Base-by-base conservation (phyloP, 495 filamentous ascomycete genomes). In the Aspergillus ellipticus region DNA sequence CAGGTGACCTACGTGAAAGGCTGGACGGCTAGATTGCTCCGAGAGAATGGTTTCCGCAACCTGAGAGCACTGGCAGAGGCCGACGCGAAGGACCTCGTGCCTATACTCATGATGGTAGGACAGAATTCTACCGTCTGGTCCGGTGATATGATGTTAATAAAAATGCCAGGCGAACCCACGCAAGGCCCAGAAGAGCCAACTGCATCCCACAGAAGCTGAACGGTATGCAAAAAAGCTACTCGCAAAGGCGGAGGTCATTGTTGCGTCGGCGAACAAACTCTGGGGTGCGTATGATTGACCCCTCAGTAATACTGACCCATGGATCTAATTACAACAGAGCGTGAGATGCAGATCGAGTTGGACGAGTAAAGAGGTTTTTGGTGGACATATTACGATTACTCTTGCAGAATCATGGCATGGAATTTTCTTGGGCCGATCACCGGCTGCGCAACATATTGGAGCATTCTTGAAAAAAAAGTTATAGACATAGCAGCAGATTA, bases 1-100 rank as follows among this genome's bases (percentile, higher is more conserved):
- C 83, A 89, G 69, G 82, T 93, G 16, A 87, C 86, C 0, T 90
- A 82, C 57, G 81, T 93, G 42, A 92, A 94, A 66, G 89, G 86
- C 56, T 83, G 83, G 54, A 92, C 88, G 0, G 89, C 89, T 49
- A 73, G 88, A 5, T 69, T 90, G 4, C 86, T 94, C 52, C 83
- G 87, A 71, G 89, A 92, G 35, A 90, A 88, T 69, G 89, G 89
- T 0, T 84, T 87, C 61, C 84, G 80, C 57, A 86, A 80, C 19
- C 69, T 92, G 46, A 81, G 82, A 35, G 77, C 81, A 0, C 73
- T 93, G 29, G 87, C 89, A 1, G 85, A 84, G 52, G 85, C 87
- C 0, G 78, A 87, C 42, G 78, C 84, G 0, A 81, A 82, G 49
- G 87, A 88, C 54, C 65, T 92, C 45, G 72, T 89, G 3, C 83